Conservation (phyloP, 2,329 filamentous ascomycete genomes). For the Triangularia verruculosa region DNA sequence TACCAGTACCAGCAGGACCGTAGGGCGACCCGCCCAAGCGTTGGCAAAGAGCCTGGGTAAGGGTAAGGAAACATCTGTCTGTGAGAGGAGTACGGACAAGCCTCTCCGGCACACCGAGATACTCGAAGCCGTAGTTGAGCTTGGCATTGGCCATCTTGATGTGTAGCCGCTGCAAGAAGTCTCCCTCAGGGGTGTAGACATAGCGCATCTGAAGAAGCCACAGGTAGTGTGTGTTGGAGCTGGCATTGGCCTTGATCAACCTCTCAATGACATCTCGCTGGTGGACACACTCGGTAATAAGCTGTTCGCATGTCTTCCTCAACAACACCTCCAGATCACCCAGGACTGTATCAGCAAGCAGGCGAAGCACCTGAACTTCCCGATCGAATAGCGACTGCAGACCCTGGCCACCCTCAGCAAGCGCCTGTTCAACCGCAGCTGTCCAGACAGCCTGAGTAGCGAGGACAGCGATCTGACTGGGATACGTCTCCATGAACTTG, state of each 20-base stretch:
- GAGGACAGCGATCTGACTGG: conserved; percentile 92
- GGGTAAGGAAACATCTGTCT: conserved; percentile 95
- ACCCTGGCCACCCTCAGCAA: conserved; percentile 67
- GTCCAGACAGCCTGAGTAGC: conserved; percentile 95
- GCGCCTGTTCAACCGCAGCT: conserved; percentile 73
- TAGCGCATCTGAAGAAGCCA: conserved; percentile 99
- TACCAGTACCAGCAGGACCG: conserved; percentile 94
- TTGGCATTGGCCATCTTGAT: conserved; percentile 97
- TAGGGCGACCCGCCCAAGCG: conserved; percentile 95
- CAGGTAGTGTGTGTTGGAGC: conserved; percentile 73
- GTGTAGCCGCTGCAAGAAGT: conserved; percentile 75
- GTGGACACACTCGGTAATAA: conserved; percentile 98
- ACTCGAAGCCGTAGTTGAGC: conserved; percentile 96
- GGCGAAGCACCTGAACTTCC: conserved; percentile 78
- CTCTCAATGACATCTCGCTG: conserved; percentile 92
- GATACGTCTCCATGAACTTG: conserved; percentile 78
- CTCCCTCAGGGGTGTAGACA: conserved; percentile 78
- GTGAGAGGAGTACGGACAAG: conserved; percentile 96
- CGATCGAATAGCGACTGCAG: conserved; percentile 72
- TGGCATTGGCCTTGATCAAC: conserved; percentile 72
- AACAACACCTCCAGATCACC: conserved; percentile 83
- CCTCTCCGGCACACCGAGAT: conserved; percentile 91
- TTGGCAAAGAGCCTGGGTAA: conserved; percentile 94
- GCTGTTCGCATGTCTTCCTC: conserved; percentile 95
- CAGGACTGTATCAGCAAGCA: conserved; percentile 85